Evolutionary conservation across 148 eudicot species (phyloP), one percentile per base, ranked within the genome.

Genomic region (Mesembryanthemum crystallinum): DNA sequence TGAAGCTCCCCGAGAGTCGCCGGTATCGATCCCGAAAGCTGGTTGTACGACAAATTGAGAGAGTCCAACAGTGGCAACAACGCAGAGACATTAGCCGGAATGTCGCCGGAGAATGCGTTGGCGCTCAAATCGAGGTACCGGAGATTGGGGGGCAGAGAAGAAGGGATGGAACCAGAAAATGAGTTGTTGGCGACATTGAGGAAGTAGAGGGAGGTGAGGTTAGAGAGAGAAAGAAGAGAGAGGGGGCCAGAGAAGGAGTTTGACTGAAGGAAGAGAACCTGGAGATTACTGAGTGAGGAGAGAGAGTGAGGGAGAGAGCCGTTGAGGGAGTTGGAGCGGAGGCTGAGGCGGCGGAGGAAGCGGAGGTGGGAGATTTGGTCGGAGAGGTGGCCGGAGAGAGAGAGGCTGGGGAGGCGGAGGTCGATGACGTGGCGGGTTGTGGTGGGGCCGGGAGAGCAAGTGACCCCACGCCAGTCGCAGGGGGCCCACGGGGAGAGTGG

Each of bases 21-120:
- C 42, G 95, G 97, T 67, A 92, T 92, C 29, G 47, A 73, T 4
- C 95, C 93, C 12, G 83, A 70, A 32, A 92, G 72, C 1, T 32
- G 71, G 64, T 92, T 92, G 64, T 72, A 75, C 17, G 97, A 89
- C 4, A 91, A 29, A 39, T 92, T 89, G n/a, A 92, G 43, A 0
- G 87, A 73, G 39, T 83, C 76, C 7, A 88, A 76, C 27, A 23
- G 14, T 28, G 82, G 59, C 52, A 78, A 69, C 1, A 28, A 35
- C 14, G 61, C 52, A 0, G 92, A 71, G 7, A 87, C 39, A 27
- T 76, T 64, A 39, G 7, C 88, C 89, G 75, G 91, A 77, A 79
- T 33, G 2, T 13, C 29, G 5, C 74, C 78, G 32, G 82, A 59
- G 2, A 79, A n/a, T 0, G 27, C 15, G 20, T 79, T 79, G 0